These are phyloP conservation scores for Orbilia brochopaga DNA, from an alignment of 2,329 filamentous ascomycete species.

Conservation along the genomic window DNA sequence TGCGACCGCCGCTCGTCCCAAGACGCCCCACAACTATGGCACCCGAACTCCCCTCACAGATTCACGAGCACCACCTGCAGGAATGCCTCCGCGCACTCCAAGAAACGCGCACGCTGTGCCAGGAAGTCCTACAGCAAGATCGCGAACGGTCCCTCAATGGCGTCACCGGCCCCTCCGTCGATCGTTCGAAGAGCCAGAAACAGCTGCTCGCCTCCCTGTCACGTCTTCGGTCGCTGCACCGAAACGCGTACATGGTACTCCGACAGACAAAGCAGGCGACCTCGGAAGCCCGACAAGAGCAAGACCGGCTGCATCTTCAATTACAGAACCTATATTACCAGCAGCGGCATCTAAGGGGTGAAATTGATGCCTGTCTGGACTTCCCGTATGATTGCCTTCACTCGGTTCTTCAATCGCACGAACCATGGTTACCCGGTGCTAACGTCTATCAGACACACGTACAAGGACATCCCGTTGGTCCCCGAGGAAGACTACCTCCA, in stretches of 20 bases:
- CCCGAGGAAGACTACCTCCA: conserved; percentile 79
- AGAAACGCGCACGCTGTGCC: conserved; percentile 53
- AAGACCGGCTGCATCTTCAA: conserved; percentile 88
- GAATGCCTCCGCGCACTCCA: conserved; percentile 54
- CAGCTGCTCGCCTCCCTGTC: conserved; percentile 77
- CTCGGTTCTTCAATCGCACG: background rate
- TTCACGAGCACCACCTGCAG: conserved; percentile 52
- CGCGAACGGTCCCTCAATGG: conserved; percentile 34
- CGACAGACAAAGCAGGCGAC: conserved; percentile 86
- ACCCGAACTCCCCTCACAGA: conserved; percentile 32
- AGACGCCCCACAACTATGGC: conserved; percentile 27
- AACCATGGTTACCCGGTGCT: background rate
- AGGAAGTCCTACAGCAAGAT: conserved; percentile 52
- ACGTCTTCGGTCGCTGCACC: conserved; percentile 80
- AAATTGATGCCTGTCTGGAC: conserved; percentile 76
- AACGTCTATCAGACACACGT: conserved; percentile 71
- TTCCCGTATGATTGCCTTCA: conserved; percentile 52
- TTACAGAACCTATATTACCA: conserved; percentile 97
- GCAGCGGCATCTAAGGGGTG: conserved; percentile 84
- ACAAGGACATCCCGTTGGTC: conserved; percentile 84
- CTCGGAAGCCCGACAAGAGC: conserved; percentile 84
- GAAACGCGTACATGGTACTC: conserved; percentile 78
- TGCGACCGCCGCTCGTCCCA: background rate
- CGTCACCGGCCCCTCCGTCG: conserved; percentile 62
- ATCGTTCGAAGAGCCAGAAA: conserved; percentile 78